Conservation (phyloP, 495 filamentous ascomycete genomes). For the Hypoxylon lienhwacheense region DNA sequence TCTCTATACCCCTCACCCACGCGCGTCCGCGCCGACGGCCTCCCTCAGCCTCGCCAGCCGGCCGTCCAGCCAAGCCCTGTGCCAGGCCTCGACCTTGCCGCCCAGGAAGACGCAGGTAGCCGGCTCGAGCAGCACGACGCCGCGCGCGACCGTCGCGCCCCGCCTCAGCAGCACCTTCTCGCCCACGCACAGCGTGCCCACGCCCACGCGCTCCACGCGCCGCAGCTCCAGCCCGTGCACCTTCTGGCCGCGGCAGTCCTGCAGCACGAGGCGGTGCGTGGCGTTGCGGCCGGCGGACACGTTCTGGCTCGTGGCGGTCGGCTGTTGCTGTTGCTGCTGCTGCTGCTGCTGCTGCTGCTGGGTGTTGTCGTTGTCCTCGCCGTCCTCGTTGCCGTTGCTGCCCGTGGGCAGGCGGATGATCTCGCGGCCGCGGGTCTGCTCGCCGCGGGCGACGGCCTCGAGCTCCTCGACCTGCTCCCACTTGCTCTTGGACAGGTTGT, state of each 20-base stretch:
- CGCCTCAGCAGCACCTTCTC: constrained; percentile 74
- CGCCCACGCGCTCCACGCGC: constrained; percentile 62
- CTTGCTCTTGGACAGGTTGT: constrained; percentile 73
- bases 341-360: too few species aligned
- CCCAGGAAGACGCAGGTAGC: constrained; percentile 66
- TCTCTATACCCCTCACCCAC: not conserved
- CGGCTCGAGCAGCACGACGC: constrained; percentile 74
- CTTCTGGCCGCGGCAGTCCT: constrained; percentile 72
- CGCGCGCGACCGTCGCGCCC: constrained; percentile 66
- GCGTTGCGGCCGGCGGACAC: constrained; percentile 46
- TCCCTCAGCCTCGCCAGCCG: constrained; percentile 69
- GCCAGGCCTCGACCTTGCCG: constrained; percentile 82
- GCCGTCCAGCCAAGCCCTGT: constrained; percentile 73
- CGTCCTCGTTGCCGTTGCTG: constrained; percentile 32
- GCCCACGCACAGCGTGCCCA: constrained; percentile 72
- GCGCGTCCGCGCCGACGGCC: constrained; percentile 51
- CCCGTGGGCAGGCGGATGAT: constrained; percentile 70
- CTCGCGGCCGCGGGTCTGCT: constrained; percentile 78
- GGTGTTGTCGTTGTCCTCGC: not conserved
- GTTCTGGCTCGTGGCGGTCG: constrained; percentile 25
- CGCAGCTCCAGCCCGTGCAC: constrained; percentile 75
- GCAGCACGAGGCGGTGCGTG: constrained; percentile 78
- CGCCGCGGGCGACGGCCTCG: constrained; percentile 80
- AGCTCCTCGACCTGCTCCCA: constrained; percentile 87
- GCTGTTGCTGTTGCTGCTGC: constrained; percentile 14